Percentiles rank a stretch among this genome's conserved stretches.
These are phyloP conservation scores for Cenococcum geophilum DNA, from an alignment of 495 filamentous ascomycete species.

Conservation along the genomic window DNA sequence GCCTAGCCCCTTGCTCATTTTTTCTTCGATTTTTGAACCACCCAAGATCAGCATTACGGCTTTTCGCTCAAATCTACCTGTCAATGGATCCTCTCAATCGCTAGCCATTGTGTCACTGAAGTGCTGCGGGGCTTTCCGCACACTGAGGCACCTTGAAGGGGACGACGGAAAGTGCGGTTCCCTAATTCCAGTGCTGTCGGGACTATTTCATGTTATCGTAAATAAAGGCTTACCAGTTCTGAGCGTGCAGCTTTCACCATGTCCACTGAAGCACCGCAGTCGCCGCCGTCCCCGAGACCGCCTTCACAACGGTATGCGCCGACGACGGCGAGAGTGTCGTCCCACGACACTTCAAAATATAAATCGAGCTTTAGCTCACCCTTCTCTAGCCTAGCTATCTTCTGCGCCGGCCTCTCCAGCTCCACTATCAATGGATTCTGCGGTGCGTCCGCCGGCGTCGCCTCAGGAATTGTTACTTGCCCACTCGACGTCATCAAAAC, in stretches of 20 bases:
- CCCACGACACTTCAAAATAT: conserved; percentile 8
- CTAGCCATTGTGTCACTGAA: conserved; percentile 34
- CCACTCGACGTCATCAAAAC: conserved; percentile 99
- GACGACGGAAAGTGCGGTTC: conserved; percentile 27
- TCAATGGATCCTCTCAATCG: conserved; percentile 39
- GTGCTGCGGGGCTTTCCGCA: conserved; percentile 39
- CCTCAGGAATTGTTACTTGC: conserved; percentile 90
- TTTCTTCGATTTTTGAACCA: neutral
- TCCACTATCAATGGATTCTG: conserved; percentile 59
- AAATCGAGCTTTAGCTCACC: conserved; percentile 32
- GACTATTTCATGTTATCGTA: neutral
- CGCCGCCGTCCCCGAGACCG: conserved; percentile 26
- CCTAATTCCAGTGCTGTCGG: neutral
- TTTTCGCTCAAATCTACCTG: conserved; percentile 7
- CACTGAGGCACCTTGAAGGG: conserved; percentile 29
- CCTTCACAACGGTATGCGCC: conserved; percentile 29
- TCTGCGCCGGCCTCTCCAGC: conserved; percentile 47
- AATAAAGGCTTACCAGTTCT: conserved; percentile 3
- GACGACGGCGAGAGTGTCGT: conserved; percentile 13
- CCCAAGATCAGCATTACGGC: conserved; percentile 1
- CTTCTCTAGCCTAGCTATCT: conserved; percentile 50
- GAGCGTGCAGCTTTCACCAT: conserved; percentile 24
- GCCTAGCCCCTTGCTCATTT: neutral
- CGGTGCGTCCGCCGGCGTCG: conserved; percentile 81
- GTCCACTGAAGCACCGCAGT: conserved; percentile 18